phyloP scores from a whole-genome alignment of 305 asterid genomes.

The Fraxinus velutina region DNA sequence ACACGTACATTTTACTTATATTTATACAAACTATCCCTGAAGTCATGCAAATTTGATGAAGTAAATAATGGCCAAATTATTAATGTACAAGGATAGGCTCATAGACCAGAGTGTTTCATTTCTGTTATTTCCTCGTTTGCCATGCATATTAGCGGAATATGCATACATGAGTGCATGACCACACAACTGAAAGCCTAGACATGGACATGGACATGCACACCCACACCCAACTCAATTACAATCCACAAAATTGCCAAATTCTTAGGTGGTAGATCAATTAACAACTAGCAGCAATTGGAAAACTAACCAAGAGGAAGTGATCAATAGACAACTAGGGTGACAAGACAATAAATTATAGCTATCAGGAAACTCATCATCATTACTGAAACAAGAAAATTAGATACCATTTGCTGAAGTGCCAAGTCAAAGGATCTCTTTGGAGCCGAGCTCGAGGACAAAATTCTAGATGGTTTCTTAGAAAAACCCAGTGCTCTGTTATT shows the following conservation, averaged over 20 bases:
- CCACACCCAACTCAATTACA: conserved; percentile 2
- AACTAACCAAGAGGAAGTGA: conserved; percentile 16
- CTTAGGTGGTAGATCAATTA: conserved; percentile 10
- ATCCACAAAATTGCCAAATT: conserved; percentile 3
- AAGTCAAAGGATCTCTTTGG: conserved; percentile 91
- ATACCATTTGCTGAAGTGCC: conserved; percentile 83
- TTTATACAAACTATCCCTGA: background rate
- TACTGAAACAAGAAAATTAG: conserved; percentile 28
- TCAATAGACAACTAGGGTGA: conserved; percentile 19
- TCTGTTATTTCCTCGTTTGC: background rate
- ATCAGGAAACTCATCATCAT: conserved; percentile 9
- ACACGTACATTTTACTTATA: background rate
- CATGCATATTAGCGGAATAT: background rate
- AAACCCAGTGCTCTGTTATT: conserved; percentile 47
- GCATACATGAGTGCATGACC: background rate
- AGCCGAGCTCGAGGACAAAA: conserved; percentile 63
- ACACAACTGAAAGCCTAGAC: conserved; percentile 6
- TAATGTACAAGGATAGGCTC: background rate
- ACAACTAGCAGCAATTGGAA: conserved; percentile 12
- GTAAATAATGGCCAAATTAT: background rate
- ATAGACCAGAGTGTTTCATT: background rate
- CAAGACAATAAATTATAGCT: background rate
- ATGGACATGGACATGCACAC: background rate
- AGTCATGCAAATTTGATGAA: background rate
- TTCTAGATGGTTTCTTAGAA: conserved; percentile 61